A percentile compares a stretch with the other conserved stretches of the same genome.
These are phyloP conservation scores for Lepidopterella palustris DNA, from an alignment of 495 filamentous ascomycete genomes.

Conservation along the genomic window DNA sequence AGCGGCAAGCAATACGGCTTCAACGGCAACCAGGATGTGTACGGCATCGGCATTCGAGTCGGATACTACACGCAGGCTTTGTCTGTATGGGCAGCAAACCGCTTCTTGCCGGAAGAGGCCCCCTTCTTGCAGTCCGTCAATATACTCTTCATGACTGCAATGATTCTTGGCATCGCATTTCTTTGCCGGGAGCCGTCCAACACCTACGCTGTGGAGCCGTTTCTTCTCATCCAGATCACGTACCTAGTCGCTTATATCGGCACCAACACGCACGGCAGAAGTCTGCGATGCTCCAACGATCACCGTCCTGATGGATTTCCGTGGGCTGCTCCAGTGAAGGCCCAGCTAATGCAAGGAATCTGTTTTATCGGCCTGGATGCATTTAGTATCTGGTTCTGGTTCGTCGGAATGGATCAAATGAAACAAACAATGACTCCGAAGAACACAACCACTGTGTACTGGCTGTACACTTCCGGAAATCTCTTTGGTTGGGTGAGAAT, in stretches of 20 bases:
- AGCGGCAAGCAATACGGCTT: slow-evolving; percentile 1
- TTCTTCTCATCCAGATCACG: slow-evolving; percentile 2
- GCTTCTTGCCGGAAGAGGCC: slow-evolving; percentile 3
- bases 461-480: not conserved
- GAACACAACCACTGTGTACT: not conserved
- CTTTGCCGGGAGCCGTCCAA: not conserved
- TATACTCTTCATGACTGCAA: slow-evolving; percentile 3
- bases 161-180: slow-evolving; percentile 2
- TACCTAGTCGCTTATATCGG: slow-evolving; percentile 3
- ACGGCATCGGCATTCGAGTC: slow-evolving; percentile 11
- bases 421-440: not conserved
- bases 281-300: not conserved
- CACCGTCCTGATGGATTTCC: not conserved
- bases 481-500: not conserved
- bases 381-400: not conserved
- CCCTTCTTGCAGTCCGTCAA: slow-evolving; percentile 7
- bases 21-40: slow-evolving; percentile 7
- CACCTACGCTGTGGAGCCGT: slow-evolving; percentile 9
- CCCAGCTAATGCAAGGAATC: not conserved
- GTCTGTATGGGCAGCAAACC: slow-evolving; percentile 7
- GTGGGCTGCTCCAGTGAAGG: not conserved
- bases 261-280: not conserved
- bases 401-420: not conserved
- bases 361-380: not conserved
- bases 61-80: slow-evolving; percentile 12